phyloP scores from a whole-genome alignment of 2,329 filamentous ascomycete genomes.

The Exophiala calicioides region DNA sequence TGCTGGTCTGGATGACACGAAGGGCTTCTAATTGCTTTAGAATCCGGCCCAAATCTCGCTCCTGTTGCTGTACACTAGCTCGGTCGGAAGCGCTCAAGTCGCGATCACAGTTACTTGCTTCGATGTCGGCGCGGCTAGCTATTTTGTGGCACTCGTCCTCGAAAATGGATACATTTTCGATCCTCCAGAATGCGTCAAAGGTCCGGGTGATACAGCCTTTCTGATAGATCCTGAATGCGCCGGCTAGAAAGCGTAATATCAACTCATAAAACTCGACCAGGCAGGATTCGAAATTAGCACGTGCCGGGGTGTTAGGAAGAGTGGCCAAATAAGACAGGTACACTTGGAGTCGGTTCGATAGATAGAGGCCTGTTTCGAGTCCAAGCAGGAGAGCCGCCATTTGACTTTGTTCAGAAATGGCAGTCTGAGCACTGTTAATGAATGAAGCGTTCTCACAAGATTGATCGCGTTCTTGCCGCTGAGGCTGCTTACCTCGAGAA shows the following conservation, averaged over 20 bases:
- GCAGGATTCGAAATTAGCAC: constrained; percentile 4
- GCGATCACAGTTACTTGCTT: constrained; percentile 14
- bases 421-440: constrained; percentile 13
- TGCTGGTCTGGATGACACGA: constrained; percentile 1
- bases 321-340: constrained; percentile 9
- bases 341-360: constrained; percentile 10
- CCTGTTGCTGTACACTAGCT: too few relatives aligned
- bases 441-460: background rate
- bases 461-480: background rate
- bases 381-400: constrained; percentile 10
- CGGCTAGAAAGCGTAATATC: constrained; percentile 19
- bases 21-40: constrained; percentile 2
- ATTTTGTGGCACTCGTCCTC: constrained; percentile 9
- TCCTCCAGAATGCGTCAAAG: constrained; percentile 10
- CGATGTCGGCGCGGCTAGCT: constrained; percentile 3
- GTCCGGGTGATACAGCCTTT: constrained; percentile 4
- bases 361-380: constrained; percentile 9
- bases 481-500: background rate
- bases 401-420: constrained; percentile 8
- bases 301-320: constrained; percentile 2
- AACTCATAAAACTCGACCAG: constrained; percentile 13
- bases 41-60: background rate
- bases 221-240: constrained; percentile 16
- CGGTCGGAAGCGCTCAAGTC: background rate
- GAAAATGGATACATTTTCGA: constrained; percentile 4